Evolutionary conservation across 75 land plant genomes (phyloP), one percentile per base, ranked within the genome.

Genomic region (Pinus taeda): DNA sequence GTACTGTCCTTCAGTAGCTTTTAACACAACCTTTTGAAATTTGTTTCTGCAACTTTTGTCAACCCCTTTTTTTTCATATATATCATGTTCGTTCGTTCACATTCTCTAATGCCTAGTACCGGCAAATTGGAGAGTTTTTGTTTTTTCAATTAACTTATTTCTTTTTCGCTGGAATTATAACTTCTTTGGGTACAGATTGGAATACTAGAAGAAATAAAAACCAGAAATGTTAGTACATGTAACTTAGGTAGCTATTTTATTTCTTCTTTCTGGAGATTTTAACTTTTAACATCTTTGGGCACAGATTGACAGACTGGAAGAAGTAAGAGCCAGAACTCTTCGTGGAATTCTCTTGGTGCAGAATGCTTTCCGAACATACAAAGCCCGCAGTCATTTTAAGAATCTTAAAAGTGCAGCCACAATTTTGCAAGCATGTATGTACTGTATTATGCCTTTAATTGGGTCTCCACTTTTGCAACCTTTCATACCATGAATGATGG

Each of bases 241-340:
- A 62, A n/a, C 3, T 62, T 29, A 62, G 9, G 11, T 3, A 42
- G 71, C 5, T 42, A 69, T 69, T 69, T 37, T 42, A 39, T 12
- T 69, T 69, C 6, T 42, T 6, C 7, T 69, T 30, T 13, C 49
- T 69, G 2, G 3, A 33, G 33, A 33, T 33, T 33, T 33, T 33
- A 26, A 42, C 3, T 69, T n/a, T 6, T 69, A 69, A 69, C 71
- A 9, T 63, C 17, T 76, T 33, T 53, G 29, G 8, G 36, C 30
- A 37, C 74, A 96, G 99, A 91, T 94, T 89, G 98, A 90, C 21
- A 79, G 80, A 26, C 91, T 97, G 80, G 99, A 97, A 85, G 95
- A 90, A 77, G 83, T 90, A 76, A 84, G 95, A 79, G 81, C 83
- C 59, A 85, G 85, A 20, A 95, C 95, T 15, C 89, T 97, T 29